These are phyloP conservation scores for Daucus carota DNA, from an alignment of 129 eudicot genomes.

Conservation along the genomic window DH1_v3.0 NC_030387.2:7436001-7436500, in stretches of 20 bases:
- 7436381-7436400: neutral
- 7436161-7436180: neutral
- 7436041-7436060: neutral
- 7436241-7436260: neutral
- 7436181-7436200: neutral
- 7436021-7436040: neutral
- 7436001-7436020: neutral
- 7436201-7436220: neutral
- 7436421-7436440: conserved; percentile 65
- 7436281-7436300: neutral
- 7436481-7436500: conserved; percentile 71
- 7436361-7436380: neutral
- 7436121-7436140: too few species aligned
- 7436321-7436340: neutral
- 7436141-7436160: neutral
- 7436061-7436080: neutral
- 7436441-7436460: conserved; percentile 66
- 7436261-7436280: neutral
- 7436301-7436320: neutral
- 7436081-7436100: neutral
- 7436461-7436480: conserved; percentile 36
- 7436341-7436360: neutral
- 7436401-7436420: conserved; percentile 61
- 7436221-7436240: neutral
- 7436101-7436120: neutral